Evolutionary conservation across 352 stramenopile species (phyloP), one percentile per base, ranked within the genome.

Genomic region (Pythium volutum): DNA sequence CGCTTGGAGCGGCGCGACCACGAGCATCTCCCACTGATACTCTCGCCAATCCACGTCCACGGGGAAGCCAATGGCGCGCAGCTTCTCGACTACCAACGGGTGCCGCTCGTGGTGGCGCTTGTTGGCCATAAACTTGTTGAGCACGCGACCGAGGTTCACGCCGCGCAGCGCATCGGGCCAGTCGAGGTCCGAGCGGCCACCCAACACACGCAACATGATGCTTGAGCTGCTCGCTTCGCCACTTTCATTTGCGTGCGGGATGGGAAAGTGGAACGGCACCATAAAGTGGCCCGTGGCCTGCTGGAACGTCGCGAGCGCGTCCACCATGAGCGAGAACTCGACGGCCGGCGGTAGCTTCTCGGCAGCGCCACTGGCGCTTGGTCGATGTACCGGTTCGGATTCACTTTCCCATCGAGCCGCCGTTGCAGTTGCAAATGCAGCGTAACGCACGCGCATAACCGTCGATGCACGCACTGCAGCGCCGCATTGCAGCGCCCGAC

Each of bases 91-190:
- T 16, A 70, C 56, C 0, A 50, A 36, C 34, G 63, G 63, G 38
- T 59, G 62, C 20, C 56, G 55, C 18, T 45, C 27, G 25, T 70
- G 63, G 50, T 70, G 53, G 14, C 47, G 12, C 23, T 41, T 47
- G 51, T 70, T 64, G 49, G 52, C 62, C 63, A 65, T 65, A 36
- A 70, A 70, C 55, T 62, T 56, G 56, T 70, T 55, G 26, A 70
- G 48, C 50, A 57, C 43, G 18, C 63, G 63, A 22, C 63, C 63
- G 43, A 70, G 50, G 39, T 70, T 70, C n/a, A 65, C 26, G 45
- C 56, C 56, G 16, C 43, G 55, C 12, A 58, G 18, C 0, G 36
- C 49, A 1, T 55, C 42, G 12, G 63, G 55, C 63, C 63, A 70
- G 3, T 57, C 38, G 25, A 59, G 8, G 29, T 52, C 31, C 3